Evolutionary conservation across 352 stramenopile genomes (phyloP).

Genomic region (Peronosclerospora sorghi): DNA sequence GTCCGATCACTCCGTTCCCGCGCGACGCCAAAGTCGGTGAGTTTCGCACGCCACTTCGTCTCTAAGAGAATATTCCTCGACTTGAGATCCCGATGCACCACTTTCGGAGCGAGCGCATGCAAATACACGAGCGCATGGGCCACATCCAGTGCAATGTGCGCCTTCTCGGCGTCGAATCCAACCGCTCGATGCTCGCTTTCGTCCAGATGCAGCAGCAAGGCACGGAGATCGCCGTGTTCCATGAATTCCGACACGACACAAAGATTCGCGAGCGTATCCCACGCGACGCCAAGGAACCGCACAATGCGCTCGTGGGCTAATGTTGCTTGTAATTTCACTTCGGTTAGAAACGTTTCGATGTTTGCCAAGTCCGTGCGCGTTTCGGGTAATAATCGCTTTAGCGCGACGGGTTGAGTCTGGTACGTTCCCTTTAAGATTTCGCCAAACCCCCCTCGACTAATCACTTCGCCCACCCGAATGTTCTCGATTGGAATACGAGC

Average conservation of each 20-base stretch:
- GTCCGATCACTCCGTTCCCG: slow-evolving; percentile 22
- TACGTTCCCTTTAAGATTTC: slow-evolving; percentile 42
- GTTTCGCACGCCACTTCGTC: slow-evolving; percentile 24
- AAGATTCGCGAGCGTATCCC: slow-evolving; percentile 43
- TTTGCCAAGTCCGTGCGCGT: slow-evolving; percentile 23
- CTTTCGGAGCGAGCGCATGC: slow-evolving; percentile 24
- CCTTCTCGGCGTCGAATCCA: slow-evolving; percentile 31
- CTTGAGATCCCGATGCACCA: slow-evolving; percentile 44
- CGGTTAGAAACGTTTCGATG: slow-evolving; percentile 37
- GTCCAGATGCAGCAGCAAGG: slow-evolving; percentile 25
- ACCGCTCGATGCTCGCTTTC: slow-evolving; percentile 8
- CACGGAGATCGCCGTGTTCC: slow-evolving; percentile 38
- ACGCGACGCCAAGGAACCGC: slow-evolving; percentile 42
- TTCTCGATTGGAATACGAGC: slow-evolving; percentile 32
- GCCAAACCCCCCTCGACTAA: slow-evolving; percentile 37
- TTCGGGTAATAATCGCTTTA: slow-evolving; percentile 43
- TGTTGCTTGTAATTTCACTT: slow-evolving; percentile 37
- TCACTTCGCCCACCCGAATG: slow-evolving; percentile 24
- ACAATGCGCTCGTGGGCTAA: slow-evolving; percentile 40
- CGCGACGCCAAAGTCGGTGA: slow-evolving; percentile 38
- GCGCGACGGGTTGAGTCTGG: slow-evolving; percentile 20
- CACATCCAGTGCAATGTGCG: slow-evolving; percentile 28
- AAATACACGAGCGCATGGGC: slow-evolving; percentile 32
- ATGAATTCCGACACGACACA: slow-evolving; percentile 54
- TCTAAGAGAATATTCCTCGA: slow-evolving; percentile 37